phyloP scores from a whole-genome alignment of 2,329 filamentous ascomycete species.

The Lojkania enalia region DNA sequence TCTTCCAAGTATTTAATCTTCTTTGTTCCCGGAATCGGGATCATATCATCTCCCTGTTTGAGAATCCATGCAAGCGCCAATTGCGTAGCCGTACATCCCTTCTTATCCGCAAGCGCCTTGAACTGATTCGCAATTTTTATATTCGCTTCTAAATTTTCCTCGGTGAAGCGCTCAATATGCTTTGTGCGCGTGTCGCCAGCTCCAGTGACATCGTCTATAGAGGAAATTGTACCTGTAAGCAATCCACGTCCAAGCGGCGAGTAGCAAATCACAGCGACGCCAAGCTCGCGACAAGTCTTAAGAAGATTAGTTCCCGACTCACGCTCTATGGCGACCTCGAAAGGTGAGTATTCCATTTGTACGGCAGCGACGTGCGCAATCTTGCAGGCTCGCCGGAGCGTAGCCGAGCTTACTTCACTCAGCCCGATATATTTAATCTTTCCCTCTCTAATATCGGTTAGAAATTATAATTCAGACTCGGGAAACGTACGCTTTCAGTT shows the following conservation, averaged over 20 bases:
- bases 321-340: slow-evolving; percentile 48
- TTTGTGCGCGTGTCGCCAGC: slow-evolving; percentile 7
- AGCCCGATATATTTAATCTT: slow-evolving; percentile 52
- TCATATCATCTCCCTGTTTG: slow-evolving; percentile 48
- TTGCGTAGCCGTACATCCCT: slow-evolving; percentile 60
- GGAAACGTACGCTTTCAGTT: slow-evolving; percentile 40
- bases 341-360: slow-evolving; percentile 55
- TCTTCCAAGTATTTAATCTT: slow-evolving; percentile 20
- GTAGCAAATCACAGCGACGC: slow-evolving; percentile 33
- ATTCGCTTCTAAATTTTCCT: slow-evolving; percentile 33
- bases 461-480: slow-evolving; percentile 7
- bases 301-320: slow-evolving; percentile 24
- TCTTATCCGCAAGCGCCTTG: slow-evolving; percentile 36
- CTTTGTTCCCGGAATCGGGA: slow-evolving; percentile 59
- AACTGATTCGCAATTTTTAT: slow-evolving; percentile 26
- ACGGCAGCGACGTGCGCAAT: slow-evolving; percentile 50
- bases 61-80: slow-evolving; percentile 49
- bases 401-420: slow-evolving; percentile 45
- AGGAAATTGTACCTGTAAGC: slow-evolving; percentile 8
- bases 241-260: slow-evolving; percentile 35
- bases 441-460: slow-evolving; percentile 27
- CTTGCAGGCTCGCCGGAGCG: slow-evolving; percentile 50
- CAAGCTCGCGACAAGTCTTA: slow-evolving; percentile 43
- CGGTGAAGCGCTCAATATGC: slow-evolving; percentile 42
- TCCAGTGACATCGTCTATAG: slow-evolving; percentile 46